A percentile compares a stretch with the other conserved stretches of the same genome.
Evolutionary conservation across 805 yeast species (phyloP).

Genomic region (Kodamaea leandrae): DNA sequence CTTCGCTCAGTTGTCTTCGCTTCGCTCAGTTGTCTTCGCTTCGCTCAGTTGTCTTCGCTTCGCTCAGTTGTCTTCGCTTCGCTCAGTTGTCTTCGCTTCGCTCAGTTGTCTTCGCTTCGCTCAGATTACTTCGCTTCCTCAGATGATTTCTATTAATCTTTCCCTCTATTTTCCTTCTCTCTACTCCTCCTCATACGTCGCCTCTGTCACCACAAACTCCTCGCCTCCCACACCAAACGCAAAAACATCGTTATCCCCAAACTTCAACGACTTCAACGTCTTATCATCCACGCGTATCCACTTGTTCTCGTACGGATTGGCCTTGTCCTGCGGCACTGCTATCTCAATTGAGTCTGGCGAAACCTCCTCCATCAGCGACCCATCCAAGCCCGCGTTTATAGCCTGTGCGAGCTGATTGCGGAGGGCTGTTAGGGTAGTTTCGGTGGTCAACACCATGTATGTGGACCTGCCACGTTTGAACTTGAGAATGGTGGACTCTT

Average conservation of each 20-base stretch:
- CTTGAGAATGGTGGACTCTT: constrained; percentile 28
- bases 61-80: too few relatives aligned
- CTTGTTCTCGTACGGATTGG: constrained; percentile 31
- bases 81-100: too few relatives aligned
- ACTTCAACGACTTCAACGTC: constrained; percentile 24
- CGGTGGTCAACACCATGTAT: constrained; percentile 27
- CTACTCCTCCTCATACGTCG: constrained; percentile 30
- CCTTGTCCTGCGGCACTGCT: constrained; percentile 42
- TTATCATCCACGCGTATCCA: constrained; percentile 35
- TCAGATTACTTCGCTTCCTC: too few relatives aligned
- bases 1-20: too few relatives aligned
- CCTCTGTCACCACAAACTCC: constrained; percentile 32
- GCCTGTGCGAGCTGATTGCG: constrained; percentile 30
- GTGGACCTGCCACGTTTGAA: constrained; percentile 34
- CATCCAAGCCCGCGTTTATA: constrained; percentile 53
- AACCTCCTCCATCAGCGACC: constrained; percentile 23
- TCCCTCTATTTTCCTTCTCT: not conserved
- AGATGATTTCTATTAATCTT: too few relatives aligned
- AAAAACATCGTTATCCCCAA: constrained; percentile 41
- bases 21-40: too few relatives aligned
- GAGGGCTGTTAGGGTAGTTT: constrained; percentile 18
- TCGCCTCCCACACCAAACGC: constrained; percentile 42
- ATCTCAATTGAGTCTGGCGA: constrained; percentile 25
- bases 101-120: too few relatives aligned
- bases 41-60: too few relatives aligned